Conservation (phyloP, 129 eudicot genomes). For the Saposhnikovia divaricata region DNA sequence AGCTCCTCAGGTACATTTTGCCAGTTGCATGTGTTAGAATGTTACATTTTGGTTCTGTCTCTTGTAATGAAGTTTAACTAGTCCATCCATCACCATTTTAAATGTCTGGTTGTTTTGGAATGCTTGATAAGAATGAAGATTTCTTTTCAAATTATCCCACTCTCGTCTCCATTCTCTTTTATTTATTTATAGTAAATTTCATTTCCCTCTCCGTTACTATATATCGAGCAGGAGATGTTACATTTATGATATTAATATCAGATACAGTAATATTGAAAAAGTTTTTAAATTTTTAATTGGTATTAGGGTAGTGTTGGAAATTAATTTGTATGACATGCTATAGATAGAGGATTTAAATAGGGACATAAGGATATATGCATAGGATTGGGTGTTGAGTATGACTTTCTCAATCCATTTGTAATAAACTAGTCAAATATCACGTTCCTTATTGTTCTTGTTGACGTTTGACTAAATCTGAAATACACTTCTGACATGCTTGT, state of each 20-base stretch:
- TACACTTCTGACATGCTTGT: neutral
- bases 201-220: neutral
- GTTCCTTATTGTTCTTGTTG: neutral
- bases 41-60: constrained; percentile 1
- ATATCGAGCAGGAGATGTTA: neutral
- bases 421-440: neutral
- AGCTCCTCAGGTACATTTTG: constrained; percentile 71
- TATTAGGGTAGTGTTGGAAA: neutral
- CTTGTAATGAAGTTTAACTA: neutral
- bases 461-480: neutral
- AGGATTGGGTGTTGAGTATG: neutral
- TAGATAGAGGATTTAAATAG: neutral
- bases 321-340: neutral
- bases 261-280: neutral
- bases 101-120: too few species aligned
- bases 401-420: neutral
- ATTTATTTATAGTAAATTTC: neutral
- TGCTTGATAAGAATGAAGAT: too few species aligned
- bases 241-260: neutral
- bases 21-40: constrained; percentile 11
- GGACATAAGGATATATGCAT: neutral
- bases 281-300: neutral
- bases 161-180: neutral
- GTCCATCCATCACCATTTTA: neutral
- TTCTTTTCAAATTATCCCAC: neutral